Conservation (phyloP, 2,329 filamentous ascomycete species). For the Chrysosphaeria jannelii region DNA sequence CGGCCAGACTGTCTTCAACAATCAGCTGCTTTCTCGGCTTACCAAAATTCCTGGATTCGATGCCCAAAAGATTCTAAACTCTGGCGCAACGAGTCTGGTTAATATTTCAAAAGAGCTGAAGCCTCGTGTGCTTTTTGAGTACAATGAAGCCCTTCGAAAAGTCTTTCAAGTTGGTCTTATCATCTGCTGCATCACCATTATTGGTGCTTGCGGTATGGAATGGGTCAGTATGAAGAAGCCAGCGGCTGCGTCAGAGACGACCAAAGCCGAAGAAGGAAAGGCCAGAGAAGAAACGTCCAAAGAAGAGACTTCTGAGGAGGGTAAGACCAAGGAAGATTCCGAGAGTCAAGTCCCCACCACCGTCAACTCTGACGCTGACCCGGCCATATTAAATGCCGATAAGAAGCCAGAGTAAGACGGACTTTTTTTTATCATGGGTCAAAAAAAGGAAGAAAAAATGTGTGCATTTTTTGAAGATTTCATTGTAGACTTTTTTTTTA, state of each 20-base stretch:
- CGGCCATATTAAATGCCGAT: too few relatives aligned
- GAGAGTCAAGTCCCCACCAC: too few relatives aligned
- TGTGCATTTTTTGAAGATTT: too few relatives aligned
- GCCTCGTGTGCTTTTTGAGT: slow-evolving; percentile 10
- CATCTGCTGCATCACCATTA: slow-evolving; percentile 17
- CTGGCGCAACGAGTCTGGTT: slow-evolving; percentile 1
- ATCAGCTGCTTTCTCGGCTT: slow-evolving; percentile 6
- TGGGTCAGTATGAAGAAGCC: slow-evolving; percentile 16
- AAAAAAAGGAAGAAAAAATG: too few relatives aligned
- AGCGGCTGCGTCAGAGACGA: neutral
- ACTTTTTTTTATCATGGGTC: too few relatives aligned
- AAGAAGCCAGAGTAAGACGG: too few relatives aligned
- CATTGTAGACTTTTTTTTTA: too few relatives aligned
- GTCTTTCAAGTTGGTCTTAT: slow-evolving; percentile 27
- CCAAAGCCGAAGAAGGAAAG: slow-evolving; percentile 4
- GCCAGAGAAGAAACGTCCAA: neutral
- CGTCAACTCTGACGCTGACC: too few relatives aligned
- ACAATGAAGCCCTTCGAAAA: slow-evolving; percentile 25
- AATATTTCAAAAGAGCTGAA: slow-evolving; percentile 3
- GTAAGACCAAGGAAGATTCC: too few relatives aligned
- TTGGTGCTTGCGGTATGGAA: slow-evolving; percentile 23
- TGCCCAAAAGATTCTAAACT: neutral
- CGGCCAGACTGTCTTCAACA: slow-evolving; percentile 21
- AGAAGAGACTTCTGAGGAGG: too few relatives aligned
- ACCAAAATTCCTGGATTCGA: neutral